Percentiles rank a stretch among this genome's conserved stretches.
Evolutionary conservation across 768 basidiomycete genomes (phyloP).

Genomic region (Kwoniella bestiolae): DNA sequence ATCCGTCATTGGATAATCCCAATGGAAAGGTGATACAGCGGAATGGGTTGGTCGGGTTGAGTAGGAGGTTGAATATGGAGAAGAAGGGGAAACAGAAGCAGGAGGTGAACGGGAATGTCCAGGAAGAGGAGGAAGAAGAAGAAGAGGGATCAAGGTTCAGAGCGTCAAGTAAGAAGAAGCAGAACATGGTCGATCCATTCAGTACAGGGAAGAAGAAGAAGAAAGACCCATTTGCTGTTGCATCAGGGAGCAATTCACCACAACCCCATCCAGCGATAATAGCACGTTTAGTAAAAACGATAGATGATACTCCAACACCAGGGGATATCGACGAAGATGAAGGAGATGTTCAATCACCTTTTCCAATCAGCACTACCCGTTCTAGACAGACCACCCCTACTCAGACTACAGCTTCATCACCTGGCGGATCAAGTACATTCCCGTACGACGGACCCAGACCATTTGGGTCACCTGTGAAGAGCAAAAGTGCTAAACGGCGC

Average conservation of each 20-base stretch:
- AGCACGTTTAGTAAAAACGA: background rate
- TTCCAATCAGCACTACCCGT: background rate
- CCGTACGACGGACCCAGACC: constrained; percentile 28
- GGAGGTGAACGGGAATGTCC: constrained; percentile 1
- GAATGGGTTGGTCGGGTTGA: constrained; percentile 8
- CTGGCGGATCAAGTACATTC: constrained; percentile 27
- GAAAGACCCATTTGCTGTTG: constrained; percentile 19
- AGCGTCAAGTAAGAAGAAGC: constrained; percentile 30
- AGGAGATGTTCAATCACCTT: background rate
- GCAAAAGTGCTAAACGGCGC: background rate
- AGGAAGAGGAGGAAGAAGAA: constrained; percentile 31
- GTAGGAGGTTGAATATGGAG: constrained; percentile 13
- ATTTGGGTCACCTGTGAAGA: constrained; percentile 13
- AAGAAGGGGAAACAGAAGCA: constrained; percentile 20
- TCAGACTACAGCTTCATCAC: constrained; percentile 13
- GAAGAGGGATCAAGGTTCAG: constrained; percentile 35
- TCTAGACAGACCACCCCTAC: background rate
- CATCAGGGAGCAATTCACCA: background rate
- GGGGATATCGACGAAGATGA: background rate
- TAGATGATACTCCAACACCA: background rate
- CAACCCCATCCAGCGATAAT: background rate
- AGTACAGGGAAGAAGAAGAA: constrained; percentile 26
- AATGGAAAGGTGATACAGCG: constrained; percentile 2
- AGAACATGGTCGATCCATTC: background rate
- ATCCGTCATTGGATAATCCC: constrained; percentile 30